Evolutionary conservation across 2,329 filamentous ascomycete species (phyloP), one percentile per base, ranked within the genome.

Genomic region (Ceratocystis albifundus): DNA sequence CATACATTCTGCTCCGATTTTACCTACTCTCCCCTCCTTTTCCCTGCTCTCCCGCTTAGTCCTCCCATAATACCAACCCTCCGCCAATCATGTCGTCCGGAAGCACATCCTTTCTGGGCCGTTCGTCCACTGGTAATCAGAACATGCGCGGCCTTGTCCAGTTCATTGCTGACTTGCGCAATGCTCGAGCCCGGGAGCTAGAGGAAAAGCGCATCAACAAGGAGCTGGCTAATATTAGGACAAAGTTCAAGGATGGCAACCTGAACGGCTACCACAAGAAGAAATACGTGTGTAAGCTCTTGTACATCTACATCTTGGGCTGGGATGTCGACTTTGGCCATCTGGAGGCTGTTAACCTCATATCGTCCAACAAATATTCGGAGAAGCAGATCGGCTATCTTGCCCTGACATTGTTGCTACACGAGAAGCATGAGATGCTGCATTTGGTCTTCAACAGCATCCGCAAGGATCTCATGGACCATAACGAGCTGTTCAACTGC

Each of bases 191-290:
- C 61, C 85, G 95, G 69, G 94, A 99, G 76, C 79, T 99, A 69
- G 94, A 99, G 76, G 94, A 99, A 80, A 99, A 99, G 82, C 85
- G 94, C 74, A 97, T 99, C 80, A 99, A 99, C 77, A 99, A 99
- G 80, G 94, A 99, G 79, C 79, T 99, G 76, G 94, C 94, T 74
- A 99, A 99, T 74, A 99, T 99, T 75, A 85, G 87, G 73, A 90
- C 96, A 79, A 97, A 97, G 78, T 99, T 97, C 81, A 96, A 96
- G 83, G 89, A 94, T 75, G 92, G 91, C 70, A 94, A 83, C 74
- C 80, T 99, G 67, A 96, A 88, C 74, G 95, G 94, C 70, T 99
- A 99, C 75, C 91, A 96, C 80, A 96, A 95, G 82, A 99, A 99
- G 84, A 99, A 99, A 88, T 99, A 99, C 75, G 94, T 99, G 71